Conservation (phyloP, 371 early-diverging fungal species). For the Entomophthora muscae region DNA sequence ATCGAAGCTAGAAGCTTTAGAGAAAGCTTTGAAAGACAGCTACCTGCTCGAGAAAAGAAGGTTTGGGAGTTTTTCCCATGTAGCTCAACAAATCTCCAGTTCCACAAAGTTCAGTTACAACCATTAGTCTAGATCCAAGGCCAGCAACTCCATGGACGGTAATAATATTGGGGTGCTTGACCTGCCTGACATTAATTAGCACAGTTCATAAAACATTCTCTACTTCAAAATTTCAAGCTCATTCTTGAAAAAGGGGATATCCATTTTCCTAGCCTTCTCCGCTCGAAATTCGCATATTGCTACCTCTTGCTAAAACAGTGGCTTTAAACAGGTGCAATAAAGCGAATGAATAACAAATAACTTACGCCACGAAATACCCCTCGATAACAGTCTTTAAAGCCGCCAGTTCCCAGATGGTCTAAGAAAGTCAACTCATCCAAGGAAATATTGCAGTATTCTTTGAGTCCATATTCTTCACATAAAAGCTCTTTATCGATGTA, state of each 20-base stretch:
- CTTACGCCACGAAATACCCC: background rate
- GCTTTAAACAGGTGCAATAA: background rate
- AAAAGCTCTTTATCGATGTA: background rate
- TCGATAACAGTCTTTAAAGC: background rate
- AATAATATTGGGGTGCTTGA: background rate
- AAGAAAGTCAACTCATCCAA: background rate
- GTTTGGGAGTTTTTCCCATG: background rate
- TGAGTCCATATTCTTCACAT: slow-evolving; percentile 1
- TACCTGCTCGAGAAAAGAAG: background rate
- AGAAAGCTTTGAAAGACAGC: background rate
- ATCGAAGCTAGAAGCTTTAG: background rate
- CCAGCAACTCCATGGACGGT: slow-evolving; percentile 4
- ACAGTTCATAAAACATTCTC: background rate
- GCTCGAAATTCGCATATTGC: background rate
- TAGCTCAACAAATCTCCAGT: background rate
- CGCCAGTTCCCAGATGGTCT: background rate
- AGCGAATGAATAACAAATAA: background rate
- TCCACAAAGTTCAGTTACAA: slow-evolving; percentile 1
- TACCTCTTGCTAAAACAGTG: background rate
- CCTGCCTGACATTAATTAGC: background rate
- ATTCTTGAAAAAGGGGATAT: background rate
- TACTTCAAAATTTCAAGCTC: slow-evolving; percentile 5
- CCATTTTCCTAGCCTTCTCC: background rate
- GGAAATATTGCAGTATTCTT: background rate
- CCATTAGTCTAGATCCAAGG: background rate